Conservation (phyloP, 2,329 filamentous ascomycete species). For the Endothia cerciana region DNA sequence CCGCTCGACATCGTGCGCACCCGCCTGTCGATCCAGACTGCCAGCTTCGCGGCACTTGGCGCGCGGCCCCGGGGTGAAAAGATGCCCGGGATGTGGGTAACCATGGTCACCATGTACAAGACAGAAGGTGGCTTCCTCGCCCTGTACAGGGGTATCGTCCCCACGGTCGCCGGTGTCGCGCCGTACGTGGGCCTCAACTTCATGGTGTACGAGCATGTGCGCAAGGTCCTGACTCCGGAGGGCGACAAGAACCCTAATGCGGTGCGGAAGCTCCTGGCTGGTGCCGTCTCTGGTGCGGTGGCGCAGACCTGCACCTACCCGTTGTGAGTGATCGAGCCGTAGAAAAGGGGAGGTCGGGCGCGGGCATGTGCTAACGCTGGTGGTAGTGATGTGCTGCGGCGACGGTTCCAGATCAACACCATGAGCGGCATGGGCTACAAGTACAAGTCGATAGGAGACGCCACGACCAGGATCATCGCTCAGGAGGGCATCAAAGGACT, state of each 20-base stretch:
- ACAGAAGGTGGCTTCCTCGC: slow-evolving; percentile 84
- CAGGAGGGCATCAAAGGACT: slow-evolving; percentile 85
- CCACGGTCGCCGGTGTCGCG: slow-evolving; percentile 92
- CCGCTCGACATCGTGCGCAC: slow-evolving; percentile 97
- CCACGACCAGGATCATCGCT: slow-evolving; percentile 76
- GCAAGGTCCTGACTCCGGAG: slow-evolving; percentile 82
- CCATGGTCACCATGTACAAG: slow-evolving; percentile 82
- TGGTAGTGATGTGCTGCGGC: slow-evolving; percentile 81
- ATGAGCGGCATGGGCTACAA: slow-evolving; percentile 98
- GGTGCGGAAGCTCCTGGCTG: slow-evolving; percentile 81
- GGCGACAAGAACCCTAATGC: slow-evolving; percentile 83
- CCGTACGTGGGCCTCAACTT: slow-evolving; percentile 98
- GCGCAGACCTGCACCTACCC: slow-evolving; percentile 98
- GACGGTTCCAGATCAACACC: slow-evolving; percentile 97
- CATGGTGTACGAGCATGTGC: slow-evolving; percentile 93
- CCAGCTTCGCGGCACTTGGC: slow-evolving; percentile 84
- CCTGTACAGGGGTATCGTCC: slow-evolving; percentile 92
- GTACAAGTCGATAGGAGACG: slow-evolving; percentile 86
- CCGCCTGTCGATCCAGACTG: slow-evolving; percentile 92
- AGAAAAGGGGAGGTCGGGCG: not conserved
- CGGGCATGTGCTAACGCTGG: slow-evolving; percentile 32
- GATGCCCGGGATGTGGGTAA: slow-evolving; percentile 90
- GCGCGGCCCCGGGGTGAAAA: slow-evolving; percentile 60
- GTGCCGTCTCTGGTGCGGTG: slow-evolving; percentile 92
- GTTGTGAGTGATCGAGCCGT: slow-evolving; percentile 68